Percentiles rank a stretch among this genome's conserved stretches.
Conservation (phyloP, 768 basidiomycete species). For the Phlebiopsis flavidoalba region DNA sequence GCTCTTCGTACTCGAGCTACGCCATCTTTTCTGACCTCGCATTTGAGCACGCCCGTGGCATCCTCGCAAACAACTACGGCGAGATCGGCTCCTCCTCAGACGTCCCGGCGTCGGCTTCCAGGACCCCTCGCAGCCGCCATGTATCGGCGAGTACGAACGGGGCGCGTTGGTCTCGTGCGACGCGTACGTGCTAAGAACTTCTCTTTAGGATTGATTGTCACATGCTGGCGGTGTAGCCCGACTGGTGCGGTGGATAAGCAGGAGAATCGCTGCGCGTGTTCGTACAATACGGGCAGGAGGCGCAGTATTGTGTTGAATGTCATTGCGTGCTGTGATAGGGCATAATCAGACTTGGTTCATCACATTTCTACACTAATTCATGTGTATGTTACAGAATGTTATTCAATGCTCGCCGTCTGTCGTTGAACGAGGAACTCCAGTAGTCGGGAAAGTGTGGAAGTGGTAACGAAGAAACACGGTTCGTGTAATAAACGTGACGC, state of each 20-base stretch:
- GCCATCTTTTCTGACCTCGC: too few species aligned
- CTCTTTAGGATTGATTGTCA: neutral
- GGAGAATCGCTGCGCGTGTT: neutral
- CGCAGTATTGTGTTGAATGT: neutral
- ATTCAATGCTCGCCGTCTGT: too few species aligned
- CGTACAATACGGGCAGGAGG: neutral
- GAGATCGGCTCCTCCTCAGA: neutral
- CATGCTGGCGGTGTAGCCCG: neutral
- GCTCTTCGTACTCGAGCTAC: too few species aligned
- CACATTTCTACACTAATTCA: too few species aligned
- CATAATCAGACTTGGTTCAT: neutral
- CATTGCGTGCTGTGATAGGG: neutral
- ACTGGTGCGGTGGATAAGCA: neutral
- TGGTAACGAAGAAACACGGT: too few species aligned
- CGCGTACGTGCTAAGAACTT: neutral
- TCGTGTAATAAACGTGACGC: too few species aligned
- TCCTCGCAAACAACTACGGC: slow-evolving; percentile 1
- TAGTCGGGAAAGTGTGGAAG: too few species aligned
- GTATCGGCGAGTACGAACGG: neutral
- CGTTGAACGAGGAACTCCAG: too few species aligned
- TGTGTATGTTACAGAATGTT: too few species aligned
- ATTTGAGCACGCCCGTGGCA: neutral
- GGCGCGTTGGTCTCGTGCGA: slow-evolving; percentile 1
- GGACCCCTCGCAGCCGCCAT: neutral
- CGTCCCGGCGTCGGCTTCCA: neutral